Percentiles rank a stretch among this genome's conserved stretches.
phyloP scores from a whole-genome alignment of 2,329 filamentous ascomycete genomes.

The Alternaria sp. region DNA sequence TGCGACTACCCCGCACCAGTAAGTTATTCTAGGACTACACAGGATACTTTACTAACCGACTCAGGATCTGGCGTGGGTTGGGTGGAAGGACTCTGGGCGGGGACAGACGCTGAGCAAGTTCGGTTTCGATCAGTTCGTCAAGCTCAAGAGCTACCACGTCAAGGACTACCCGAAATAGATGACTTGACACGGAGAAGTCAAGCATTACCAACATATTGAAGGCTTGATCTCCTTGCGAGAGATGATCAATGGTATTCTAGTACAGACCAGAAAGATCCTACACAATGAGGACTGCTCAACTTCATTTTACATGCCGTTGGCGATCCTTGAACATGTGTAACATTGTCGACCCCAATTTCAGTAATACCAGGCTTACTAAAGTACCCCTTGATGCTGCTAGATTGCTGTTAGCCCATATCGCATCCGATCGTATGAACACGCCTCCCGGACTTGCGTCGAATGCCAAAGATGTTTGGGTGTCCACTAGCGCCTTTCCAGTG shows the following conservation, averaged over 20 bases:
- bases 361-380: neutral
- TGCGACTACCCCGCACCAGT: constrained; percentile 91
- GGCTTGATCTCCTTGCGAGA: constrained; percentile 21
- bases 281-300: neutral
- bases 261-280: neutral
- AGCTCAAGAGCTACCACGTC: constrained; percentile 93
- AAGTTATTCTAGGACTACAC: constrained; percentile 53
- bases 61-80: constrained; percentile 92
- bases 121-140: constrained; percentile 94
- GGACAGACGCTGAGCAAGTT: constrained; percentile 88
- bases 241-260: neutral
- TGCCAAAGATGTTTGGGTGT: neutral
- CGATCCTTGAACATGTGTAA: neutral
- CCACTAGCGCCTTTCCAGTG: constrained; percentile 1
- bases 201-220: constrained; percentile 15
- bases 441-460: constrained; percentile 14
- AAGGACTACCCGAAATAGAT: constrained; percentile 73
- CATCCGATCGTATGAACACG: constrained; percentile 24
- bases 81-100: constrained; percentile 96
- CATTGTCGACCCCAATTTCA: neutral
- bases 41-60: constrained; percentile 12
- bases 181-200: constrained; percentile 10
- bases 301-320: neutral
- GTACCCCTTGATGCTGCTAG: neutral
- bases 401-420: neutral